These are phyloP conservation scores for Tranzscheliella williamsii DNA, from an alignment of 1,284 basidiomycete species.

Conservation along the genomic window DNA sequence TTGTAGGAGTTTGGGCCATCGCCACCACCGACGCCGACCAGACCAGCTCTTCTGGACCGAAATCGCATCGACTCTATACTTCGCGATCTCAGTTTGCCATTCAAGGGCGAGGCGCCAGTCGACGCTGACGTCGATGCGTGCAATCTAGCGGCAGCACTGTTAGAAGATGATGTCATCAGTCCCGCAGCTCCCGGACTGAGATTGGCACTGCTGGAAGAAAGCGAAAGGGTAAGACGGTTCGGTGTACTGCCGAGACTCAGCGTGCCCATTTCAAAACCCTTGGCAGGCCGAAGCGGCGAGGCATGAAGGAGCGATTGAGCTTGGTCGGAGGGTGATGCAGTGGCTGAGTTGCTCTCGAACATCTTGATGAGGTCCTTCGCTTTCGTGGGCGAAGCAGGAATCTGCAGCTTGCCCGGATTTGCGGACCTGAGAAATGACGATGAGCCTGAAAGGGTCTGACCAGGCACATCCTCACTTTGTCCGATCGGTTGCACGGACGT, in stretches of 20 bases:
- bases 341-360: constrained; percentile 41
- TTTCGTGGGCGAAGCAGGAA: constrained; percentile 39
- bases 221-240: constrained; percentile 12
- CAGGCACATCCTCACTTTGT: too few relatives aligned
- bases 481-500: background rate
- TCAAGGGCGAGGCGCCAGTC: constrained; percentile 11
- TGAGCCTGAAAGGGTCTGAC: too few relatives aligned
- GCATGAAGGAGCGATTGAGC: constrained; percentile 8
- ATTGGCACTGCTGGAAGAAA: constrained; percentile 21
- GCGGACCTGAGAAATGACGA: constrained; percentile 6
- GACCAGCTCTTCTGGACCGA: constrained; percentile 14
- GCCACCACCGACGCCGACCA: constrained; percentile 11
- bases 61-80: constrained; percentile 17
- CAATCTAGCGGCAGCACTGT: background rate
- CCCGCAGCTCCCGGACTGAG: constrained; percentile 6
- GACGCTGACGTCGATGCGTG: too few relatives aligned
- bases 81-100: constrained; percentile 17
- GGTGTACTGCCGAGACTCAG: constrained; percentile 17
- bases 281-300: constrained; percentile 14
- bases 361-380: constrained; percentile 47
- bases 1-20: background rate
- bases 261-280: constrained; percentile 1
- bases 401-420: constrained; percentile 16
- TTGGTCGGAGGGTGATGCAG: constrained; percentile 14
- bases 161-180: background rate